A percentile compares a stretch with the other conserved stretches of the same genome.
These are phyloP conservation scores for Biscogniauxia mediterranea DNA, from an alignment of 2,329 filamentous ascomycete genomes.

Conservation along the genomic window DNA sequence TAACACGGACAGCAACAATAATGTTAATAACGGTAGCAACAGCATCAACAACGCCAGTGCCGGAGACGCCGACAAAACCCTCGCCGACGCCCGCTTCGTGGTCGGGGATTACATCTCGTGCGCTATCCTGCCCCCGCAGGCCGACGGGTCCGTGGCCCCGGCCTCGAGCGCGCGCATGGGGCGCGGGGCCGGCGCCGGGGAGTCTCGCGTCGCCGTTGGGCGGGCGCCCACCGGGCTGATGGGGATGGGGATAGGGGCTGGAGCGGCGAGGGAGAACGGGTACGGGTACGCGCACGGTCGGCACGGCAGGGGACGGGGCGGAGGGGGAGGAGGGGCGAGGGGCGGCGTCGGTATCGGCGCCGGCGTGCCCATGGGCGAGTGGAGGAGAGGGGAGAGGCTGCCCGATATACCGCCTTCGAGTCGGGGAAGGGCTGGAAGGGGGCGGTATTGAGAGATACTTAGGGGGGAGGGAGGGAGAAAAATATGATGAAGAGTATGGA, in stretches of 20 bases:
- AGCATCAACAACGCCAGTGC: slow-evolving; percentile 25
- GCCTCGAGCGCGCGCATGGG: slow-evolving; percentile 49
- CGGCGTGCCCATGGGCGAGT: slow-evolving; percentile 56
- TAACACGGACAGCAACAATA: slow-evolving; percentile 22
- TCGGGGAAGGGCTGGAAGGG: slow-evolving; percentile 45
- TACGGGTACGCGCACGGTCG: slow-evolving; percentile 37
- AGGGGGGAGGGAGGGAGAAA: no score
- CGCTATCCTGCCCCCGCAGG: slow-evolving; percentile 72
- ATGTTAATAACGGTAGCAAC: slow-evolving; percentile 3
- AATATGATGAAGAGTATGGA: no score
- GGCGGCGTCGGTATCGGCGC: slow-evolving; percentile 40
- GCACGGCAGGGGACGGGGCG: slow-evolving; percentile 34
- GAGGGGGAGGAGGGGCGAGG: slow-evolving; percentile 36
- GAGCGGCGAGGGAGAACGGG: slow-evolving; percentile 40
- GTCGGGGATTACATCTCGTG: slow-evolving; percentile 87
- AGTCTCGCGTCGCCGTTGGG: slow-evolving; percentile 31
- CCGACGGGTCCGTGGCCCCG: slow-evolving; percentile 72
- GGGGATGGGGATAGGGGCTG: slow-evolving; percentile 26
- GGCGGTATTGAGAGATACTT: slow-evolving; percentile 35
- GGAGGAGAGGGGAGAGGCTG: slow-evolving; percentile 63
- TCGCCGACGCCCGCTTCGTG: slow-evolving; percentile 76
- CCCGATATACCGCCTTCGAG: slow-evolving; percentile 46
- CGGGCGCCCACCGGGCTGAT: slow-evolving; percentile 17
- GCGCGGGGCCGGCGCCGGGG: slow-evolving; percentile 38
- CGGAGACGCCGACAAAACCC: slow-evolving; percentile 67